Conservation (phyloP, 2,329 filamentous ascomycete species). For the Podosphaera aphanis region DNA sequence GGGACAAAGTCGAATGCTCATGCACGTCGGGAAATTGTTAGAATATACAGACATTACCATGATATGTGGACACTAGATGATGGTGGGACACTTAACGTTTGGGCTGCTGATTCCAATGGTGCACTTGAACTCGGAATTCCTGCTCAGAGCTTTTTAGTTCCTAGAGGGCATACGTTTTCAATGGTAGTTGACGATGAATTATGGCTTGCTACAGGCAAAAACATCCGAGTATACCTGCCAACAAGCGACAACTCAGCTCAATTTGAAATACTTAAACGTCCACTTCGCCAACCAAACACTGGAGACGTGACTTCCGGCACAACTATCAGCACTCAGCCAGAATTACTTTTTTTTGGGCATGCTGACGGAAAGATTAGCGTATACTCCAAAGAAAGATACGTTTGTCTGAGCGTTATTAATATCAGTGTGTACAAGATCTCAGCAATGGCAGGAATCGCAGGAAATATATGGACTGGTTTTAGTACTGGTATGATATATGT, state of each 20-base stretch:
- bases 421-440: constrained; percentile 93
- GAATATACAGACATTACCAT: constrained; percentile 65
- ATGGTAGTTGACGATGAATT: constrained; percentile 65
- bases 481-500: constrained; percentile 86
- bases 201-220: constrained; percentile 74
- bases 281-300: constrained; percentile 45
- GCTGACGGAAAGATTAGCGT: constrained; percentile 82
- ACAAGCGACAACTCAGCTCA: constrained; percentile 40
- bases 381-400: constrained; percentile 55
- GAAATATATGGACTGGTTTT: constrained; percentile 77
- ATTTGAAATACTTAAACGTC: constrained; percentile 52
- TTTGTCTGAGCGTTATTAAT: constrained; percentile 58
- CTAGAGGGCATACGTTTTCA: constrained; percentile 67
- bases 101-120: constrained; percentile 52
- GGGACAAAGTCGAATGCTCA: constrained; percentile 49
- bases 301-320: constrained; percentile 78
- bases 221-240: constrained; percentile 64
- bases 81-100: constrained; percentile 63
- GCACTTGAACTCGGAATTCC: constrained; percentile 55
- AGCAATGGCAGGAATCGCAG: constrained; percentile 55
- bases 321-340: constrained; percentile 47
- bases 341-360: constrained; percentile 74
- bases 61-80: constrained; percentile 93
- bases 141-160: constrained; percentile 49
- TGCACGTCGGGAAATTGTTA: constrained; percentile 53